Base-by-base conservation (phyloP, 1,284 basidiomycete species). In the Ganoderma leucocontextum region DNA sequence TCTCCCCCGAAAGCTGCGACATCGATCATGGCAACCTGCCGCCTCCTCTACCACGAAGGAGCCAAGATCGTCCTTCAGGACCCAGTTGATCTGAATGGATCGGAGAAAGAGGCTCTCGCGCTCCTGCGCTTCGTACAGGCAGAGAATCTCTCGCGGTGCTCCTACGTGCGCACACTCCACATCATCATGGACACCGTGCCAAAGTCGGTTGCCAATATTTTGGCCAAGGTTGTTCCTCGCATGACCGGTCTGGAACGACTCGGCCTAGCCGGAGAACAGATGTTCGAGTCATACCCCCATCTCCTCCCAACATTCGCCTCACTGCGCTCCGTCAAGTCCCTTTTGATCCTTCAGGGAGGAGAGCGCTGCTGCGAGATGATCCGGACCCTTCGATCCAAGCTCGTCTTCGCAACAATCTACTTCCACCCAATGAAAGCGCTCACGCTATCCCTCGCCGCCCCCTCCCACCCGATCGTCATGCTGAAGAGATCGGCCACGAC, bases 11-110 rank as follows among this genome's bases (percentile, higher is more conserved):
- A 38, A 15, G 17, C n/a, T 19, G 55, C 55, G 3, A n/a, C 19
- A 35, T 58, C 55, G 19, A 58, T 58, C 33, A 58, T 58, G 55
- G 55, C 35, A 3, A 38, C 55, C 35, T 58, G 55, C 19, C 35
- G 35, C n/a, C 8, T 58, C 35, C 55, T 58, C 55, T 58, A 58
- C 36, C 55, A 38, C 35, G 55, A 58, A 38, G 55, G 55, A n/a
- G 35, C 55, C 33, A 58, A 58, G 35, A 58, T 38, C 55, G 35
- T 58, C 19, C 33, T 38, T 22, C 35, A 9, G 35, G 19, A n/a
- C 17, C 35, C 19, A 19, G n/a, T 58, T 17, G 2, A n/a, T 13
- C 55, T 58, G 5, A 12, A 36, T 5, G 55, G 55, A 8, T 38
- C 55, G 9, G 55, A 58, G 35, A 10, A 38, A 17, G 8, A 36